A percentile compares a stretch with the other conserved stretches of the same genome.
Conservation (phyloP, 306 rosid species). For the Purshia tridentata region DNA sequence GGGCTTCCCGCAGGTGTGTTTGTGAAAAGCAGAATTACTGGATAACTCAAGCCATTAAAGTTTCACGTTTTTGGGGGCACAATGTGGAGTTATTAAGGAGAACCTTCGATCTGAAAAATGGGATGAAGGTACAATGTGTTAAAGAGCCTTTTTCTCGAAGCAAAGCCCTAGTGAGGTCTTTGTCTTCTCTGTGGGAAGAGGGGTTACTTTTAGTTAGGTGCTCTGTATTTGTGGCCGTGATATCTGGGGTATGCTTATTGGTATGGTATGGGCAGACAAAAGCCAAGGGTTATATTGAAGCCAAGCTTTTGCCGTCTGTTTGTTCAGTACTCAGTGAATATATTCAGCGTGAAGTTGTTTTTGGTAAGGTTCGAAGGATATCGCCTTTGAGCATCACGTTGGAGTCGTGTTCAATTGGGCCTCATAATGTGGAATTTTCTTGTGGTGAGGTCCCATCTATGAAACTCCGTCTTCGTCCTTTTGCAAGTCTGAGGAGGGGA, state of each 20-base stretch:
- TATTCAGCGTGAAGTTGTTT: slow-evolving; percentile 69
- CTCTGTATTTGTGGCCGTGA: slow-evolving; percentile 56
- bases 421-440: slow-evolving; percentile 75
- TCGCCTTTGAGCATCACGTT: slow-evolving; percentile 83
- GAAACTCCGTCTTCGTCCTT: slow-evolving; percentile 68
- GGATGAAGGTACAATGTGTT: slow-evolving; percentile 54
- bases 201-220: slow-evolving; percentile 73
- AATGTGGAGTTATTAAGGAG: slow-evolving; percentile 60
- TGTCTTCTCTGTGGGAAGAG: slow-evolving; percentile 61
- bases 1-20: slow-evolving; percentile 35
- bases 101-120: slow-evolving; percentile 42
- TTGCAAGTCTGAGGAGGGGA: slow-evolving; percentile 83
- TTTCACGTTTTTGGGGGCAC: slow-evolving; percentile 55
- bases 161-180: slow-evolving; percentile 46
- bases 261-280: slow-evolving; percentile 73
- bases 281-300: slow-evolving; percentile 69
- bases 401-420: slow-evolving; percentile 82
- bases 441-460: slow-evolving; percentile 76
- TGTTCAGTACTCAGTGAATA: slow-evolving; percentile 65
- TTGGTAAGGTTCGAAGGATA: slow-evolving; percentile 77
- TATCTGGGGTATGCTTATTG: slow-evolving; percentile 73
- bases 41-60: slow-evolving; percentile 50
- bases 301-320: slow-evolving; percentile 70
- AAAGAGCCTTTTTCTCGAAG: slow-evolving; percentile 52
- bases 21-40: slow-evolving; percentile 49